Evolutionary conservation across 257 asterid genomes (phyloP), one percentile per base, ranked within the genome.

Genomic region (Solanum ahanhuiri): DNA sequence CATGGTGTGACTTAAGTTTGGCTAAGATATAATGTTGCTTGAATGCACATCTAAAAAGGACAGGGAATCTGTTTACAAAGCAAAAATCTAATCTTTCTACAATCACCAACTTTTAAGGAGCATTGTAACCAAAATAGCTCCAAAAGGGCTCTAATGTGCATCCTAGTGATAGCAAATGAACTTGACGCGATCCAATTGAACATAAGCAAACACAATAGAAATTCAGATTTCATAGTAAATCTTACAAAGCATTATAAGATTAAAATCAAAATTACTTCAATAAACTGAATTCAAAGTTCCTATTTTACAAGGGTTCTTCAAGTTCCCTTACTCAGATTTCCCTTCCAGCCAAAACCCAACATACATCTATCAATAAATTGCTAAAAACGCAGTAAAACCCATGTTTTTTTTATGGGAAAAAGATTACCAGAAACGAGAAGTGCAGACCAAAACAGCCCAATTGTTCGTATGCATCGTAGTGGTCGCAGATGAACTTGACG

Each of bases 401-500:
- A 70, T 33, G 22, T 70, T 31, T 17, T 6, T 12, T 43, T 70
- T 17, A 70, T 33, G 43, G 25, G 41, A 63, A 70, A 70, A 58
- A 45, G 28, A 0, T 33, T 92, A 96, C 99, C 99, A 95, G 93
- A 97, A 97, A 86, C 98, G 98, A 72, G 99, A 97, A 87, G 99
- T 95, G 87, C 99, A 95, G 73, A 97, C 99, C 85, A 95, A 93
- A 33, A 97, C 92, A 11, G 98, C 99, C 98, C 98, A 97, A 72
- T 97, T 97, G 89, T 97, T 95, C 64, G 99, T 97, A 91, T 95
- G 99, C 98, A 93, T 95, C 22, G 97, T 20, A 72, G 81, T 92
- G 73, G 95, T 90, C 86, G 67, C 79, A 23, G 96, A 91, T 48
- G 89, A 86, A 86, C 86, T 83, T 83, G 90, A 85, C 6, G 83